Conservation (phyloP, 1,284 basidiomycete genomes). For the Ceratobasidium sp. region DNA sequence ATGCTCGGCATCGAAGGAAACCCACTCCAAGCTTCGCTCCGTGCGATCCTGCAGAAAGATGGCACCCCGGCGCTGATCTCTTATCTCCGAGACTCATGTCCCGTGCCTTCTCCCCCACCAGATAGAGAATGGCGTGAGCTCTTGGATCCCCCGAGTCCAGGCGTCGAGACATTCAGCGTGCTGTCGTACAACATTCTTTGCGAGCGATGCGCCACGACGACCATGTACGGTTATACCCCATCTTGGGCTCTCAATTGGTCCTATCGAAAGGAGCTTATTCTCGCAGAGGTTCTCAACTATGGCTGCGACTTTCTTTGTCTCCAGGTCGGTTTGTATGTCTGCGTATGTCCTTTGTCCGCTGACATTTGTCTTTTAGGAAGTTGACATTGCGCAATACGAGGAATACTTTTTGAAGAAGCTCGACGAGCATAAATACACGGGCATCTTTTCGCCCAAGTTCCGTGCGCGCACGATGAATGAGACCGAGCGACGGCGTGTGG, state of each 20-base stretch:
- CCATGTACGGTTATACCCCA: slow-evolving; percentile 96
- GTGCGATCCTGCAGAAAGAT: slow-evolving; percentile 88
- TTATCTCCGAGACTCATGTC: slow-evolving; percentile 87
- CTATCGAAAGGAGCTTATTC: slow-evolving; percentile 90
- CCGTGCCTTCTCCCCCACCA: slow-evolving; percentile 82
- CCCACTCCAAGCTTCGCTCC: slow-evolving; percentile 80
- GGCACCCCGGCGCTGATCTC: slow-evolving; percentile 89
- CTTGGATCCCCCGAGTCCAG: slow-evolving; percentile 59
- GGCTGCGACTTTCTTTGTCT: slow-evolving; percentile 92
- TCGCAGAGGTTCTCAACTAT: slow-evolving; percentile 85
- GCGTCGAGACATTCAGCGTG: slow-evolving; percentile 77
- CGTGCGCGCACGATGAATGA: slow-evolving; percentile 93
- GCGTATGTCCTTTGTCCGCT: background rate
- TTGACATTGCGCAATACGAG: slow-evolving; percentile 92
- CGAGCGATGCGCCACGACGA: slow-evolving; percentile 87
- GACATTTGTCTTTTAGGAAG: slow-evolving; percentile 62
- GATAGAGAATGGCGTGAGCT: slow-evolving; percentile 84
- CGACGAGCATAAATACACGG: slow-evolving; percentile 83
- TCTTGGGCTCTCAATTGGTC: slow-evolving; percentile 96
- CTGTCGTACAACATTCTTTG: slow-evolving; percentile 96
- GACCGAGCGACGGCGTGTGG: slow-evolving; percentile 85
- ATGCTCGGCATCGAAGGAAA: slow-evolving; percentile 97
- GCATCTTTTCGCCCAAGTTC: slow-evolving; percentile 93
- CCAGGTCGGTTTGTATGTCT: slow-evolving; percentile 54
- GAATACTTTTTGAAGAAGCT: slow-evolving; percentile 89